phyloP scores from a whole-genome alignment of 805 yeast genomes.

The Candida xiaguanensis region DNA sequence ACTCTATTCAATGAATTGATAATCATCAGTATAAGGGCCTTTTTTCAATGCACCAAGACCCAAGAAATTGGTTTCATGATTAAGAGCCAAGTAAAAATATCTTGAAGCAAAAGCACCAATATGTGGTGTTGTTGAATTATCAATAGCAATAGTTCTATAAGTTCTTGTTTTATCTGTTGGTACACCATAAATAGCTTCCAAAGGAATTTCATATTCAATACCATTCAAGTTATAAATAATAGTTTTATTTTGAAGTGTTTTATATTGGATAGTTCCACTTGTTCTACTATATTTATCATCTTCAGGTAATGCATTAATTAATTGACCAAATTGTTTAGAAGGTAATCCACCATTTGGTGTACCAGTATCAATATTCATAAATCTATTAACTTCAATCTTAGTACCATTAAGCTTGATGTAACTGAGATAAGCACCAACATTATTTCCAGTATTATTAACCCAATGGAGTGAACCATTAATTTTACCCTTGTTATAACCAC shows the following conservation, averaged over 20 bases:
- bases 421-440: not conserved
- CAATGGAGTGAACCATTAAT: not conserved
- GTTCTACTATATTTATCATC: not conserved
- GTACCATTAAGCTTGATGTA: not conserved
- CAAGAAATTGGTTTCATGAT: not conserved
- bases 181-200: conserved; percentile 2
- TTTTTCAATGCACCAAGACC: conserved; percentile 1
- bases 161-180: not conserved
- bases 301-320: not conserved
- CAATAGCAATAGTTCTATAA: not conserved
- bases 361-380: conserved; percentile 1
- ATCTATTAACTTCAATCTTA: not conserved
- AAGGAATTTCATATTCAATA: not conserved
- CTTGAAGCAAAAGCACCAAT: not conserved
- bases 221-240: conserved; percentile 1
- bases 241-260: not conserved
- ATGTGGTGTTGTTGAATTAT: not conserved
- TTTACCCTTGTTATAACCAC: not conserved
- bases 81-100: not conserved
- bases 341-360: not conserved
- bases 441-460: not conserved
- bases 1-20: not conserved
- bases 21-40: not conserved
- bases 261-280: not conserved
- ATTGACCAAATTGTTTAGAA: not conserved